Conservation (phyloP, 257 asterid species). For the Nemophila menziesii region DNA sequence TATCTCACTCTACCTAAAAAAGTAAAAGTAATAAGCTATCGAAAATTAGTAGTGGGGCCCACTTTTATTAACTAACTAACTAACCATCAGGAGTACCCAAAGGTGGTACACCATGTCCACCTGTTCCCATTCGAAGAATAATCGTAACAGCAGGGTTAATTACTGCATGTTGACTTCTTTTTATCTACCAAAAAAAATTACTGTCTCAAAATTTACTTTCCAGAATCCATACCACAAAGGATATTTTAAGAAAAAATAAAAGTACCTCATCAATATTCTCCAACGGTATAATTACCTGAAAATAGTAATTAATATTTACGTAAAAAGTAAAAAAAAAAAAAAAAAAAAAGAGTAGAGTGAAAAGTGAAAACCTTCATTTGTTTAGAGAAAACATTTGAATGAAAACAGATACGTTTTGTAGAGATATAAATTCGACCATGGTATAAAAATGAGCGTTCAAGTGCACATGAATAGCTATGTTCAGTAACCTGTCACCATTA, state of each 20-base stretch:
- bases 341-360: not conserved
- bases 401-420: slow-evolving; percentile 84
- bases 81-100: slow-evolving; percentile 77
- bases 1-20: slow-evolving; percentile 85
- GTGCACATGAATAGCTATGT: slow-evolving; percentile 93
- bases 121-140: slow-evolving; percentile 73
- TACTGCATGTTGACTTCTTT: slow-evolving; percentile 81
- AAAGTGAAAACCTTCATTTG: slow-evolving; percentile 65
- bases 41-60: not conserved
- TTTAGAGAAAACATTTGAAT: slow-evolving; percentile 84
- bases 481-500: slow-evolving; percentile 51
- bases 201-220: not conserved
- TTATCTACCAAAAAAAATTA: slow-evolving; percentile 41
- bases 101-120: slow-evolving; percentile 90
- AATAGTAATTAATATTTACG: slow-evolving; percentile 4
- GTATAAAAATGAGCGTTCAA: slow-evolving; percentile 84
- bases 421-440: slow-evolving; percentile 90
- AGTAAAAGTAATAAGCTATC: slow-evolving; percentile 5
- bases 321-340: too few species aligned
- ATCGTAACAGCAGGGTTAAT: slow-evolving; percentile 81
- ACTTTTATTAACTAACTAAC: slow-evolving; percentile 10
- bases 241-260: slow-evolving; percentile 9
- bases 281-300: slow-evolving; percentile 79
- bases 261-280: slow-evolving; percentile 89
- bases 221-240: slow-evolving; percentile 4